Conservation (phyloP, 352 stramenopile species). For the Globisporangium canariense region DNA sequence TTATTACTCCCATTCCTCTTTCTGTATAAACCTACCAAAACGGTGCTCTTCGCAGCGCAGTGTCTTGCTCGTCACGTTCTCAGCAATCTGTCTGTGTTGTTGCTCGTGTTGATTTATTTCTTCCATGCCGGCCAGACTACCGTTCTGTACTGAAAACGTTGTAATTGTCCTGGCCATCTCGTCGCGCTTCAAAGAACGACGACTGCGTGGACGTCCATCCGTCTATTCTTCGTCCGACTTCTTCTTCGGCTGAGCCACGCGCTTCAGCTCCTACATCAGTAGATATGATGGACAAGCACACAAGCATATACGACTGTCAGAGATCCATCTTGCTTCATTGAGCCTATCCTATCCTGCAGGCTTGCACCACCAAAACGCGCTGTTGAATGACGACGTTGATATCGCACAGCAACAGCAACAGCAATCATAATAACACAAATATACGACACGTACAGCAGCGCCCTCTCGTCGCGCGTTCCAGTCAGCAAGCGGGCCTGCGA, state of each 20-base stretch:
- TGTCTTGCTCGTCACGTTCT: neutral
- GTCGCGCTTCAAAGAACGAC: neutral
- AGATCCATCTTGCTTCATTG: no score
- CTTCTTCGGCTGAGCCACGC: conserved; percentile 48
- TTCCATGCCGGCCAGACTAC: neutral
- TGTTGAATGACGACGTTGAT: neutral
- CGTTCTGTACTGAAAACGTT: neutral
- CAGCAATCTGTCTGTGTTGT: neutral
- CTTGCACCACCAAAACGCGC: conserved; percentile 1
- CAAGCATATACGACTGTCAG: neutral
- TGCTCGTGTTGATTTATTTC: neutral
- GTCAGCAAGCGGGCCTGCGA: conserved; percentile 61
- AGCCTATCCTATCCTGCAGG: no score
- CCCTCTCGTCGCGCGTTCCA: conserved; percentile 76
- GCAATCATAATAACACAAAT: neutral
- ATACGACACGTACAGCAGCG: conserved; percentile 36
- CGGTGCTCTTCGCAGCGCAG: neutral
- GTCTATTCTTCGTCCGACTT: conserved; percentile 51
- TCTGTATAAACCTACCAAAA: neutral
- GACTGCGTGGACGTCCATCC: neutral
- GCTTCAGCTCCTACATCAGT: conserved; percentile 57
- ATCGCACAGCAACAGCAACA: neutral
- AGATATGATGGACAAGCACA: neutral
- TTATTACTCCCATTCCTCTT: neutral
- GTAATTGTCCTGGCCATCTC: neutral